A percentile compares a stretch with the other conserved stretches of the same genome.
Evolutionary conservation across 2,329 filamentous ascomycete species (phyloP).

Genomic region (Calonectria leucothoes): DNA sequence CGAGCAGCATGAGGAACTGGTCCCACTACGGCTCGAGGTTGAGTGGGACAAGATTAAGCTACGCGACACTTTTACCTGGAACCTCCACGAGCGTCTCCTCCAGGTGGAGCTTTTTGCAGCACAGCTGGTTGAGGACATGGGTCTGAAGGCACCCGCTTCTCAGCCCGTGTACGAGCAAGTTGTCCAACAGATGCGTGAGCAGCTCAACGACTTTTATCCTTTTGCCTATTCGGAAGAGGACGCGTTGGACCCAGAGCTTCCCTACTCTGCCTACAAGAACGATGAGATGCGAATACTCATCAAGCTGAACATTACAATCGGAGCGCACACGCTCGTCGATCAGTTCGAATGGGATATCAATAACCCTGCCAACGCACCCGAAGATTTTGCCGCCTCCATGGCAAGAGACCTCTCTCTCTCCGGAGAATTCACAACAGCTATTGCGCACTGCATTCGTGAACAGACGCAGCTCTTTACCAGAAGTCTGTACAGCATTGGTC

Average conservation of each 20-base stretch:
- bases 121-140: conserved; percentile 92
- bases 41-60: conserved; percentile 96
- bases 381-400: conserved; percentile 93
- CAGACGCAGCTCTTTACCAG: conserved; percentile 95
- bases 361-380: conserved; percentile 90
- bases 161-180: conserved; percentile 73
- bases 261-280: conserved; percentile 96
- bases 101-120: conserved; percentile 85
- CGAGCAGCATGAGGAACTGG: conserved; percentile 90
- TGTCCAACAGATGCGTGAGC: conserved; percentile 81
- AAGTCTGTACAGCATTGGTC: conserved; percentile 91
- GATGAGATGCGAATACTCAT: conserved; percentile 98
- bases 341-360: conserved; percentile 99
- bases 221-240: conserved; percentile 92
- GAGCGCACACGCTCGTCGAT: conserved; percentile 91
- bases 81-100: conserved; percentile 90
- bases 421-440: conserved; percentile 96
- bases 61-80: conserved; percentile 98
- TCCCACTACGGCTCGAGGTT: conserved; percentile 91
- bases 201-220: conserved; percentile 93
- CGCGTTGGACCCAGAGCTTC: conserved; percentile 86
- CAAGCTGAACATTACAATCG: conserved; percentile 98
- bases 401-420: conserved; percentile 89
- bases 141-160: conserved; percentile 77
- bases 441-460: conserved; percentile 97